These are phyloP conservation scores for Lavandula angustifolia DNA, from an alignment of 257 asterid genomes.

Conservation along the genomic window DNA sequence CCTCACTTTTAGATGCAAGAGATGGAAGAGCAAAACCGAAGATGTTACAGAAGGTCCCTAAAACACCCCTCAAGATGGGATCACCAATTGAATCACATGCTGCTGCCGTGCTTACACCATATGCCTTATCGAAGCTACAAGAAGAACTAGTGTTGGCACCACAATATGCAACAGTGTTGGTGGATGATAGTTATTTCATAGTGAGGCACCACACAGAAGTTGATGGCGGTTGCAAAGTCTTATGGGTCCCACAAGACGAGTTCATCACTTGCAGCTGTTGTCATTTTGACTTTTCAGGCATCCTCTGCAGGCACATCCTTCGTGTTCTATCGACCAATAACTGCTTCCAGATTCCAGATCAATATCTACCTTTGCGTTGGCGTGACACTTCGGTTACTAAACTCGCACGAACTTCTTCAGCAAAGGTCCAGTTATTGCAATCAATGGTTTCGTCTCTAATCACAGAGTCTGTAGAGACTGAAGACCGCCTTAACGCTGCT, in stretches of 20 bases:
- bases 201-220: conserved; percentile 60
- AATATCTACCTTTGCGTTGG: conserved; percentile 55
- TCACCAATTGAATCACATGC: conserved; percentile 66
- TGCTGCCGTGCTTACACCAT: conserved; percentile 53
- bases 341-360: conserved; percentile 56
- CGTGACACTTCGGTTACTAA: conserved; percentile 34
- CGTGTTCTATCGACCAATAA: conserved; percentile 57
- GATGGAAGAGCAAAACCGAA: conserved; percentile 38
- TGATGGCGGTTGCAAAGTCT: conserved; percentile 57
- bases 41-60: conserved; percentile 36
- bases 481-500: conserved; percentile 56
- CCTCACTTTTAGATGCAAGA: conserved; percentile 40
- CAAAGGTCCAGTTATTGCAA: conserved; percentile 47
- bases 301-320: conserved; percentile 57
- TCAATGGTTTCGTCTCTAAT: conserved; percentile 50
- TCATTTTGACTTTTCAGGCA: conserved; percentile 62
- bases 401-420: conserved; percentile 32
- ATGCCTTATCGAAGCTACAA: conserved; percentile 60
- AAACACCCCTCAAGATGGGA: conserved; percentile 49
- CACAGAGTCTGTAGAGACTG: conserved; percentile 51
- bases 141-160: conserved; percentile 60
- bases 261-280: conserved; percentile 55
- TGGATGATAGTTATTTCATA: conserved; percentile 49
- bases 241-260: conserved; percentile 61
- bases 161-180: conserved; percentile 52